Evolutionary conservation across 768 basidiomycete genomes (phyloP).

Genomic region (Tulasnella sp.): DNA sequence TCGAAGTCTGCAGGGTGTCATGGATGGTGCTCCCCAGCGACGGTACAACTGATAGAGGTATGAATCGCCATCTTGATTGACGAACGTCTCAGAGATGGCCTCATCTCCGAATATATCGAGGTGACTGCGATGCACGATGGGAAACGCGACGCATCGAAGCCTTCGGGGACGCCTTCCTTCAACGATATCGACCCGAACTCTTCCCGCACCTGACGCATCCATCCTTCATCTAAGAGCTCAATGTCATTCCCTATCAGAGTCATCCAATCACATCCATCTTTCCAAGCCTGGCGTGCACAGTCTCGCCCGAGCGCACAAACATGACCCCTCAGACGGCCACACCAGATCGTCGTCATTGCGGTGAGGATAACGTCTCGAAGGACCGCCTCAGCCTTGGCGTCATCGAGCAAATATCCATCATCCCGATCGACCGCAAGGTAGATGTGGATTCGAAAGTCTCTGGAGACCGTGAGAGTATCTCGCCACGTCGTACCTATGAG

Average conservation of each 20-base stretch:
- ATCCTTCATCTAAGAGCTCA: conserved; percentile 37
- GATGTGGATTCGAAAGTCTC: conserved; percentile 30
- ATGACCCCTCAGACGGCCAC: conserved; percentile 34
- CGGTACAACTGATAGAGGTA: conserved; percentile 52
- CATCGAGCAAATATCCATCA: conserved; percentile 32
- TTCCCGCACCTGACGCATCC: conserved; percentile 36
- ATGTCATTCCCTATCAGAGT: conserved; percentile 48
- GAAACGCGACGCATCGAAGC: conserved; percentile 49
- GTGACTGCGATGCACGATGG: conserved; percentile 42
- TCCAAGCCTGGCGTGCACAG: conserved; percentile 38
- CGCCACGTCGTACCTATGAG: conserved; percentile 37
- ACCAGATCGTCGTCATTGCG: conserved; percentile 29
- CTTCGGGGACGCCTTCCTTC: conserved; percentile 28
- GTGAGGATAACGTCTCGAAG: conserved; percentile 31
- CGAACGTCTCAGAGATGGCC: conserved; percentile 40
- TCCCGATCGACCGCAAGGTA: conserved; percentile 46
- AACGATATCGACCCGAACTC: conserved; percentile 31
- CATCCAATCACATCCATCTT: conserved; percentile 40
- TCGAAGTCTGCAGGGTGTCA: conserved; percentile 31
- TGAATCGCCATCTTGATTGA: conserved; percentile 50
- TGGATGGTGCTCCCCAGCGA: conserved; percentile 39
- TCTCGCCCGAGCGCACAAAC: conserved; percentile 46
- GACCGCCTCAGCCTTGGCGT: conserved; percentile 30
- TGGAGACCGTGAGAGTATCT: conserved; percentile 27
- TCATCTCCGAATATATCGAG: conserved; percentile 43